A percentile compares a stretch with the other conserved stretches of the same genome.
phyloP scores from a whole-genome alignment of 306 rosid genomes.

The Purshia tridentata region DNA sequence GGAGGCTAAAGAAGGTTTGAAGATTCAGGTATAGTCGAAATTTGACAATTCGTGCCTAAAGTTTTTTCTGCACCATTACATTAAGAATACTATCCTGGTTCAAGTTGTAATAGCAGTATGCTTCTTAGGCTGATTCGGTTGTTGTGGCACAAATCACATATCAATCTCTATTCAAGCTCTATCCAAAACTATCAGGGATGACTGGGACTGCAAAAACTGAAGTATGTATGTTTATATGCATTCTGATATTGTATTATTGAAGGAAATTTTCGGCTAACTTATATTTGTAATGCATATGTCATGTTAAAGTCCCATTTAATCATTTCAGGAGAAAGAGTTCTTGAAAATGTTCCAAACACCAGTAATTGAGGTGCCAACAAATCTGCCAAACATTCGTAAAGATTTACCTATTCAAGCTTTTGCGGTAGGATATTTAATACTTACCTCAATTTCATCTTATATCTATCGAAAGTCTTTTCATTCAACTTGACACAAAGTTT shows the following conservation, averaged over 20 bases:
- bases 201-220: slow-evolving; percentile 99
- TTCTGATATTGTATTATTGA: slow-evolving; percentile 25
- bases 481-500: slow-evolving; percentile 26
- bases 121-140: slow-evolving; percentile 89
- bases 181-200: slow-evolving; percentile 96
- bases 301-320: slow-evolving; percentile 19
- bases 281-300: slow-evolving; percentile 21
- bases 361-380: slow-evolving; percentile 96
- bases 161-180: slow-evolving; percentile 95
- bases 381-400: slow-evolving; percentile 83
- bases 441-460: slow-evolving; percentile 17
- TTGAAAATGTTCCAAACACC: slow-evolving; percentile 90
- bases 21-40: slow-evolving; percentile 69
- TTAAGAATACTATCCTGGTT: slow-evolving; percentile 20
- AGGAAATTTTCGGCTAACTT: slow-evolving; percentile 18
- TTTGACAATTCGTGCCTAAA: slow-evolving; percentile 20
- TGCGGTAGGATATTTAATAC: slow-evolving; percentile 59
- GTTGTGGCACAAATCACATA: slow-evolving; percentile 98
- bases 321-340: slow-evolving; percentile 91
- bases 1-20: slow-evolving; percentile 95
- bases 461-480: slow-evolving; percentile 8
- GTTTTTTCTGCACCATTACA: not conserved
- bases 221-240: slow-evolving; percentile 43
- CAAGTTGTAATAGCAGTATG: slow-evolving; percentile 31
- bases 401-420: slow-evolving; percentile 97